A percentile compares a stretch with the other conserved stretches of the same genome.
phyloP scores from a whole-genome alignment of 169 alveolate genomes.

The Babesia sp. region DNA sequence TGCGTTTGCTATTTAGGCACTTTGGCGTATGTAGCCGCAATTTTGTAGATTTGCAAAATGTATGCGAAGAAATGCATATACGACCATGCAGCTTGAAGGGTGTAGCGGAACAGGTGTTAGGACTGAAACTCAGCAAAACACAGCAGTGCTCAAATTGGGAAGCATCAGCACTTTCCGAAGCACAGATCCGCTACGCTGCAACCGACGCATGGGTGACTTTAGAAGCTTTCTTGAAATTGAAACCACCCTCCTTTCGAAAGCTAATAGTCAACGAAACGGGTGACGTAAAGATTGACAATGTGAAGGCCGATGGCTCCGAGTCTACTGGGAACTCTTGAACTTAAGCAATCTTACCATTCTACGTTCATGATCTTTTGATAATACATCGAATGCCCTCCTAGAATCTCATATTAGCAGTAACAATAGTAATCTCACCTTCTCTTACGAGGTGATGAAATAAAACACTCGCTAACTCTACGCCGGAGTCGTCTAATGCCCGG shows the following conservation, averaged over 20 bases:
- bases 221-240: constrained; percentile 26
- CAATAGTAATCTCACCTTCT: neutral
- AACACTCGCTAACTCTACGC: constrained; percentile 19
- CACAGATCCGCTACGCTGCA: constrained; percentile 63
- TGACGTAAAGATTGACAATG: constrained; percentile 27
- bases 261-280: constrained; percentile 38
- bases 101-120: constrained; percentile 41
- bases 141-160: constrained; percentile 73
- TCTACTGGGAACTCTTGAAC: neutral
- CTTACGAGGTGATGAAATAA: constrained; percentile 13
- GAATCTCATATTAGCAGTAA: neutral
- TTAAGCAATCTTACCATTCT: constrained; percentile 27
- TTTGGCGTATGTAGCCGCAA: constrained; percentile 47
- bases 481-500: constrained; percentile 21
- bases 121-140: constrained; percentile 39
- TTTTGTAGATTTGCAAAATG: constrained; percentile 51
- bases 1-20: constrained; percentile 54
- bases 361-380: constrained; percentile 41
- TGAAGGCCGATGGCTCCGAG: neutral
- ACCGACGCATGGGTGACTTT: constrained; percentile 69
- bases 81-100: constrained; percentile 50
- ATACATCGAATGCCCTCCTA: constrained; percentile 45
- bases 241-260: constrained; percentile 26
- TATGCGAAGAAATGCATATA: constrained; percentile 36
- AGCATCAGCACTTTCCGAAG: constrained; percentile 28